phyloP scores from a whole-genome alignment of 805 yeast species.

The Starmera caribaea region DNA sequence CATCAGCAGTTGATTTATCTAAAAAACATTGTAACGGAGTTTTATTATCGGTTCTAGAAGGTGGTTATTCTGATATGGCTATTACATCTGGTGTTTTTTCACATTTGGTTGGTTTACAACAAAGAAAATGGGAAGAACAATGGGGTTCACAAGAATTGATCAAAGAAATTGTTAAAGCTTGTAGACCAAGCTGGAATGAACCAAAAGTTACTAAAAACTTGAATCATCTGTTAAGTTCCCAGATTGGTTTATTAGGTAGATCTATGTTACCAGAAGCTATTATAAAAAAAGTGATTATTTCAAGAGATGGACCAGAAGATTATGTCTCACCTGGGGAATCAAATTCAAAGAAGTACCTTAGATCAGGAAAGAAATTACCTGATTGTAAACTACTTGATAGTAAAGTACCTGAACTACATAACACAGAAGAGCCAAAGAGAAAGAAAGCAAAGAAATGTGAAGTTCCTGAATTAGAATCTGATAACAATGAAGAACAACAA shows the following conservation, averaged over 20 bases:
- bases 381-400: too few relatives aligned
- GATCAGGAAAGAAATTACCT: too few relatives aligned
- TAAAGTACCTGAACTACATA: too few relatives aligned
- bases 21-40: constrained; percentile 51
- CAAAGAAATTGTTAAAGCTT: constrained; percentile 58
- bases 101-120: constrained; percentile 64
- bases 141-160: constrained; percentile 60
- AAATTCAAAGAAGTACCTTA: too few relatives aligned
- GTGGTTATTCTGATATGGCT: constrained; percentile 83
- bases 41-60: constrained; percentile 64
- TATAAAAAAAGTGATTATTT: constrained; percentile 1
- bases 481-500: too few relatives aligned
- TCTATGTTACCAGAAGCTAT: constrained; percentile 43
- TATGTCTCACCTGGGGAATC: too few relatives aligned
- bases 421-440: too few relatives aligned
- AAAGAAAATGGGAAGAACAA: constrained; percentile 44
- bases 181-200: constrained; percentile 56
- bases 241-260: constrained; percentile 51
- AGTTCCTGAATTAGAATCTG: too few relatives aligned
- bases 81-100: constrained; percentile 71
- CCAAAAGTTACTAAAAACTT: constrained; percentile 56
- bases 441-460: too few relatives aligned
- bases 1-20: constrained; percentile 63
- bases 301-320: too few relatives aligned
- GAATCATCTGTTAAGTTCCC: constrained; percentile 46